phyloP scores from a whole-genome alignment of 2,329 filamentous ascomycete species.

The Ascochyta viciae-villosae region DNA sequence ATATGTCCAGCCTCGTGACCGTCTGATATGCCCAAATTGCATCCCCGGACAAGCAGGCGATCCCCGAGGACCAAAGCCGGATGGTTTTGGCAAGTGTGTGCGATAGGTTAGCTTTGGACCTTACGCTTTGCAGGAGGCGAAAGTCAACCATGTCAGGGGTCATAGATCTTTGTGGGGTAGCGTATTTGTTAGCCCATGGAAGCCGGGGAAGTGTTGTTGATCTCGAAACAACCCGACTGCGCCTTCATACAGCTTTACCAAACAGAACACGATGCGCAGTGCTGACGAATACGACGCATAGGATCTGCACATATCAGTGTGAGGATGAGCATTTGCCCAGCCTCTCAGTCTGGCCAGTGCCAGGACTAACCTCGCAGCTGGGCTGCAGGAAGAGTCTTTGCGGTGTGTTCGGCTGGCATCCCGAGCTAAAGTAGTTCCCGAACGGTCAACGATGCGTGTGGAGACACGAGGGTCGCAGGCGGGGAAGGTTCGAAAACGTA shows the following conservation, averaged over 20 bases:
- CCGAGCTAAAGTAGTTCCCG: conserved; percentile 44
- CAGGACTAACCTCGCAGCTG: background rate
- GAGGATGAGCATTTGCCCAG: background rate
- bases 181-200: conserved; percentile 39
- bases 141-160: conserved; percentile 23
- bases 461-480: conserved; percentile 36
- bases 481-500: conserved; percentile 49
- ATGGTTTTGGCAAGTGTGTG: conserved; percentile 26
- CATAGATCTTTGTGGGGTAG: conserved; percentile 46
- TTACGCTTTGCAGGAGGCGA: conserved; percentile 20
- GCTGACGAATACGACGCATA: background rate
- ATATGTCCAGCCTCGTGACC: conserved; percentile 36
- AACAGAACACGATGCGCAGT: background rate
- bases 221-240: conserved; percentile 3
- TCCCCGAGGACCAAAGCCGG: conserved; percentile 17
- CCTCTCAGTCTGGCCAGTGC: background rate
- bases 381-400: conserved; percentile 18
- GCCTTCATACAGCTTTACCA: background rate
- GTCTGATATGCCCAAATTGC: conserved; percentile 19
- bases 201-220: conserved; percentile 24
- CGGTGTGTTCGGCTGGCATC: conserved; percentile 31
- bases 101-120: conserved; percentile 16
- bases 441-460: conserved; percentile 30
- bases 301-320: conserved; percentile 1
- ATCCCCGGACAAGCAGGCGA: conserved; percentile 26